Evolutionary conservation across 208 protist species (phyloP).

Genomic region (Leishmania braziliensis): DNA sequence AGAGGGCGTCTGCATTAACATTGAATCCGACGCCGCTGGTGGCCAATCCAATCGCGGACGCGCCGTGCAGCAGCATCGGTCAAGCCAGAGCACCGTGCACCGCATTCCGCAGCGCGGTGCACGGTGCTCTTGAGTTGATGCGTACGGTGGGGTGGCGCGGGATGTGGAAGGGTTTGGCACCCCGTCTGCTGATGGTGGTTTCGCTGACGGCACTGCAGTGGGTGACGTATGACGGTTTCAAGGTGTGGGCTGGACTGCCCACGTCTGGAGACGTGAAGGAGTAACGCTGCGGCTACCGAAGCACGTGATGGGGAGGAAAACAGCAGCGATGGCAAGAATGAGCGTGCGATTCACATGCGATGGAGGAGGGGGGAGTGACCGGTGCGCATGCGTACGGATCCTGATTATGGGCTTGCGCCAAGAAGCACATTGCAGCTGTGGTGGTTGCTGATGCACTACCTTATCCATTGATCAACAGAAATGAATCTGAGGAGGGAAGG

Average conservation of each 20-base stretch:
- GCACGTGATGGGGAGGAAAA: background rate
- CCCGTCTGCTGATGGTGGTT: conserved; percentile 95
- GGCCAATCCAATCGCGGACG: conserved; percentile 3
- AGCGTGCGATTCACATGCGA: background rate
- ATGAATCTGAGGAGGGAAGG: background rate
- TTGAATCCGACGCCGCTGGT: conserved; percentile 4
- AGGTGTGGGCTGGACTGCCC: conserved; percentile 66
- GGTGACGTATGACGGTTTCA: conserved; percentile 93
- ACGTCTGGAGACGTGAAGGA: conserved; percentile 35
- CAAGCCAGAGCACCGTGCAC: background rate
- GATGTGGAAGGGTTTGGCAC: conserved; percentile 80
- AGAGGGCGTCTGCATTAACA: conserved; percentile 16
- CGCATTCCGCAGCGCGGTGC: background rate
- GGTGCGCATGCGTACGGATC: background rate
- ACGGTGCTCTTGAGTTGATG: conserved; percentile 22
- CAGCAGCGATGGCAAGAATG: background rate
- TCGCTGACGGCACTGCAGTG: conserved; percentile 95
- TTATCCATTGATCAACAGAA: background rate
- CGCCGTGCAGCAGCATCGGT: conserved; percentile 16
- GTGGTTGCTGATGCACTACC: background rate
- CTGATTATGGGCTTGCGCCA: background rate
- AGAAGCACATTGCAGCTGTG: background rate
- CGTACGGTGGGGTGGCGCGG: conserved; percentile 45
- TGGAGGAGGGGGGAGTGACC: background rate
- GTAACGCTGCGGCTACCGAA: background rate